Conservation (phyloP, 1,284 basidiomycete genomes). For the Cryptococcus deneoformans region DNA sequence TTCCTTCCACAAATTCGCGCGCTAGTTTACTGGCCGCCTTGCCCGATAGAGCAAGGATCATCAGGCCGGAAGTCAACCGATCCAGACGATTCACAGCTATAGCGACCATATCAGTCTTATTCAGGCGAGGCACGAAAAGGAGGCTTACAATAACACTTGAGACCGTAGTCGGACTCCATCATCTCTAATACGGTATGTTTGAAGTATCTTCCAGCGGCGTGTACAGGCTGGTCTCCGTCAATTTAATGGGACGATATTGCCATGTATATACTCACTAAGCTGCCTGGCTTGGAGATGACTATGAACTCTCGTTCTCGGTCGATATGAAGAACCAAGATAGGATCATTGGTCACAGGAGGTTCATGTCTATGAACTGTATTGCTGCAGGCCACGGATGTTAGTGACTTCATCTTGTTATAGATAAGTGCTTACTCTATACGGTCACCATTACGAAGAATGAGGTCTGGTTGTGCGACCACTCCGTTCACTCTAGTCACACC, state of each 20-base stretch:
- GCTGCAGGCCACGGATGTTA: conserved; percentile 50
- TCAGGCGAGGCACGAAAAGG: not conserved
- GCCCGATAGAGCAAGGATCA: conserved; percentile 84
- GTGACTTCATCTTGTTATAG: no score
- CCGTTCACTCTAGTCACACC: conserved; percentile 95
- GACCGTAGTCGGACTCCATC: conserved; percentile 78
- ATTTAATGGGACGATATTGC: no score
- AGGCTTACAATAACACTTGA: conserved; percentile 64
- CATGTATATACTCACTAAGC: conserved; percentile 63
- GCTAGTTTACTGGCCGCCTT: conserved; percentile 66
- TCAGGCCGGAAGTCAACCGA: conserved; percentile 89
- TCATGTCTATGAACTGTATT: conserved; percentile 96
- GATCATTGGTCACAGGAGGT: conserved; percentile 85
- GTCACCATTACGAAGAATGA: conserved; percentile 82
- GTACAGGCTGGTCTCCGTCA: conserved; percentile 61
- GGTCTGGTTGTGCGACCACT: conserved; percentile 70
- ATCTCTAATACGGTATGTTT: conserved; percentile 86
- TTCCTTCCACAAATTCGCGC: conserved; percentile 74
- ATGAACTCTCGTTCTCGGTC: conserved; percentile 79
- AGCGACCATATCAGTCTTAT: not conserved
- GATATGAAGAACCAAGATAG: conserved; percentile 73
- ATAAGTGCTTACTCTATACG: conserved; percentile 69
- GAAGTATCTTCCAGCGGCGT: conserved; percentile 83
- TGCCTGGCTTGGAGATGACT: conserved; percentile 92
- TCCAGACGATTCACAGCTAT: conserved; percentile 93